A percentile compares a stretch with the other conserved stretches of the same genome.
Evolutionary conservation across 805 yeast species (phyloP).

Genomic region (Pichia sporocuriosa): DNA sequence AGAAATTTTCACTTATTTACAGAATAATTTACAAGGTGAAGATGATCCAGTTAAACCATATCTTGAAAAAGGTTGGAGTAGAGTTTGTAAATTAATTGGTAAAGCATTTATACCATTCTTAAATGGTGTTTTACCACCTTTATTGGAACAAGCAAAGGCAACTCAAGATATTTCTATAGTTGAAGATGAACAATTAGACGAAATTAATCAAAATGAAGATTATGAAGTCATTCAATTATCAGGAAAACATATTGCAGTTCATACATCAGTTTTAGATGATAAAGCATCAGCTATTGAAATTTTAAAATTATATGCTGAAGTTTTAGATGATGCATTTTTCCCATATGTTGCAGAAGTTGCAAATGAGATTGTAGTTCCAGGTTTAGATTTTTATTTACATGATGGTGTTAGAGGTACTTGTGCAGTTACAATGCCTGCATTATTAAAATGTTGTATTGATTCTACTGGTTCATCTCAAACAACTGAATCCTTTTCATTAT

Average conservation of each 20-base stretch:
- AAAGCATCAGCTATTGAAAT: constrained; percentile 90
- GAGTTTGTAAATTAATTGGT: constrained; percentile 82
- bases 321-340: constrained; percentile 72
- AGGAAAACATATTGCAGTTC: constrained; percentile 92
- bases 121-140: constrained; percentile 83
- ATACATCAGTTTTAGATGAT: constrained; percentile 90
- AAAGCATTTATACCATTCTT: constrained; percentile 78
- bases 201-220: constrained; percentile 75
- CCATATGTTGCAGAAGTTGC: constrained; percentile 78
- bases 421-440: constrained; percentile 73
- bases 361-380: constrained; percentile 75
- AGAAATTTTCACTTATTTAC: constrained; percentile 64
- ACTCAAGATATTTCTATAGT: constrained; percentile 83
- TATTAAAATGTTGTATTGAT: constrained; percentile 56
- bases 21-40: constrained; percentile 43
- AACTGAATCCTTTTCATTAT: constrained; percentile 55
- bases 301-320: constrained; percentile 75
- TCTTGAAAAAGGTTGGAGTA: constrained; percentile 93
- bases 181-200: constrained; percentile 84
- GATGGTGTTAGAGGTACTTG: constrained; percentile 94
- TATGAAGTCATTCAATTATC: constrained; percentile 91
- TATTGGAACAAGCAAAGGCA: constrained; percentile 78
- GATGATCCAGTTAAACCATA: constrained; percentile 88
- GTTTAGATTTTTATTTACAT: constrained; percentile 83
- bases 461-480: constrained; percentile 48